Evolutionary conservation across 805 yeast genomes (phyloP), one percentile per base, ranked within the genome.

Genomic region (Schwanniomyces sp.): DNA sequence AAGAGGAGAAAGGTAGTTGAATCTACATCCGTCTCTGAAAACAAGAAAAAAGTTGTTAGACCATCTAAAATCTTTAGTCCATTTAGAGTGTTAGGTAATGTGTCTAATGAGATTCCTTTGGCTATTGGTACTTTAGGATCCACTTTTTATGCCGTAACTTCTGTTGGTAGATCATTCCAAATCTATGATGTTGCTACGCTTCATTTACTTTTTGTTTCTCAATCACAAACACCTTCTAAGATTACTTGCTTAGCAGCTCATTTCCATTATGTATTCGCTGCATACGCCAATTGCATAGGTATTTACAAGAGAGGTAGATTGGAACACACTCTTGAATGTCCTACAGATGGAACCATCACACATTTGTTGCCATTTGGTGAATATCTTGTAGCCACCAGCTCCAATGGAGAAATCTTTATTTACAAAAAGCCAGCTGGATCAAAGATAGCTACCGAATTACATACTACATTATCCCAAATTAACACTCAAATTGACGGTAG

Each of bases 131-230:
- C 92, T 1, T 75, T 92, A 49, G 99, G 99, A 44, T 78, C 88
- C 12, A 83, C 96, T 1, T 91, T 87, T 58, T 87, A 91, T 59
- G 81, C 90, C 34, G 96, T 86, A 14, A 92, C 98, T 0, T 84
- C 88, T 40, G 96, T 94, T 18, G 98, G 97, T 2, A 77, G 83
- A 45, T 78, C 92, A 0, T 89, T 94, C 71, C 98, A 92, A 65
- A 89, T 94, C 26, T 94, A 88, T 61, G 99, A 94, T 70, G 96
- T 88, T 58, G 82, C 92, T 28, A 89, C 88, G 6, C 72, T 92
- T 52, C 94, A 88, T 55, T 72, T 92, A 52, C 70, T 92, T 18
- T 92, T 94, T 67, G 95, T 92, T 10, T 88, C 96, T 0, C 88
- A 83, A 53, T 80, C 78, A 17, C 92, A 88, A 63, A 86, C 96